phyloP scores from a whole-genome alignment of 2,329 filamentous ascomycete genomes.

The Xylariaceae sp. region DNA sequence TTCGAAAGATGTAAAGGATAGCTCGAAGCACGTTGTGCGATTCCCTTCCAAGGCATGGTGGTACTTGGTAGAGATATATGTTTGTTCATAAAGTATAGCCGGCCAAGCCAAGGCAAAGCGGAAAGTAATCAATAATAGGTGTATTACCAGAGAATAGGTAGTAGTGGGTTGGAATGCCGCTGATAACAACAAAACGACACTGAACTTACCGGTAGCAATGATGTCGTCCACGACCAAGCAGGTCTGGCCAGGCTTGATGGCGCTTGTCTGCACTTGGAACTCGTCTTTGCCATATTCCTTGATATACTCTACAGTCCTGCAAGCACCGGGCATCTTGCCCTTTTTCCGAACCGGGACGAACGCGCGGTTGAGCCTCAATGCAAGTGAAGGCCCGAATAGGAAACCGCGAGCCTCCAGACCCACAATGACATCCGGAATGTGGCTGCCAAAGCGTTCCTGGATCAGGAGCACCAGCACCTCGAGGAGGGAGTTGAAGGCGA shows the following conservation, averaged over 20 bases:
- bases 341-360: constrained; percentile 95
- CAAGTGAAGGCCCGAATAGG: constrained; percentile 89
- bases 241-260: constrained; percentile 82
- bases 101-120: not conserved
- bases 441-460: constrained; percentile 59
- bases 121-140: not conserved
- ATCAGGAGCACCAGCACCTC: constrained; percentile 85
- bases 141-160: not conserved
- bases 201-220: constrained; percentile 85
- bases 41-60: not conserved
- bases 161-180: not conserved
- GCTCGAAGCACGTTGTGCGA: not conserved
- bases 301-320: constrained; percentile 80
- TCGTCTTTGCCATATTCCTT: constrained; percentile 97
- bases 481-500: constrained; percentile 75
- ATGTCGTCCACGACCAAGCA: constrained; percentile 96
- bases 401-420: constrained; percentile 94
- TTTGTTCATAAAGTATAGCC: not conserved
- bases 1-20: not conserved
- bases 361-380: constrained; percentile 76
- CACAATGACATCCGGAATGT: constrained; percentile 84
- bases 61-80: not conserved
- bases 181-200: constrained; percentile 1
- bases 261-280: constrained; percentile 93
- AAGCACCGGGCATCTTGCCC: constrained; percentile 92